phyloP scores from a whole-genome alignment of 1,139 yeast genomes.

The Scheffersomyces illinoinensis region DNA sequence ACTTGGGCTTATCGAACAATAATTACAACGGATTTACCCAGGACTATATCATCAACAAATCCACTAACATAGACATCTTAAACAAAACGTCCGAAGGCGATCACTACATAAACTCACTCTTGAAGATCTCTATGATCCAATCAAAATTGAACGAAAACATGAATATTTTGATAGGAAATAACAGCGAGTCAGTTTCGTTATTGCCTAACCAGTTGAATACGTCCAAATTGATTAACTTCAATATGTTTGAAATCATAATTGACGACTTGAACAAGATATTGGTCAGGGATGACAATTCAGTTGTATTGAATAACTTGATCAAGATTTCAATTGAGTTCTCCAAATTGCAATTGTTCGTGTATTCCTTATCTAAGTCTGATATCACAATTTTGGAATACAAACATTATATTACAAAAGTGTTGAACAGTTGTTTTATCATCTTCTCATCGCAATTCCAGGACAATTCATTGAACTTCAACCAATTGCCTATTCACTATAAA shows the following conservation, averaged over 20 bases:
- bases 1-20: slow-evolving; percentile 41
- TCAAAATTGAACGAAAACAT: slow-evolving; percentile 43
- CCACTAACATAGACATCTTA: slow-evolving; percentile 30
- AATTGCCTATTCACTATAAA: slow-evolving; percentile 43
- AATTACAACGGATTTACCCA: slow-evolving; percentile 43
- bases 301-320: slow-evolving; percentile 25
- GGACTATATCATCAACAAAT: slow-evolving; percentile 42
- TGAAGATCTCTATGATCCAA: slow-evolving; percentile 44
- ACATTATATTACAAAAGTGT: slow-evolving; percentile 27
- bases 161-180: slow-evolving; percentile 29
- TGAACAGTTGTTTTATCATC: slow-evolving; percentile 31
- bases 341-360: slow-evolving; percentile 41
- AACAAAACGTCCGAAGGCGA: slow-evolving; percentile 23
- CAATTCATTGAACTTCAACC: slow-evolving; percentile 24
- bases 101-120: slow-evolving; percentile 39
- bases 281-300: slow-evolving; percentile 12
- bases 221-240: slow-evolving; percentile 36
- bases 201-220: slow-evolving; percentile 24
- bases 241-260: slow-evolving; percentile 47
- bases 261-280: slow-evolving; percentile 26
- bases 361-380: slow-evolving; percentile 35
- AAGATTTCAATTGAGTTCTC: slow-evolving; percentile 38
- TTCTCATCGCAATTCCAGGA: slow-evolving; percentile 24
- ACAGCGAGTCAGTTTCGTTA: slow-evolving; percentile 10
- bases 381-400: slow-evolving; percentile 32